Evolutionary conservation across 768 basidiomycete genomes (phyloP).

Genomic region (Mycena sanguinolenta): DNA sequence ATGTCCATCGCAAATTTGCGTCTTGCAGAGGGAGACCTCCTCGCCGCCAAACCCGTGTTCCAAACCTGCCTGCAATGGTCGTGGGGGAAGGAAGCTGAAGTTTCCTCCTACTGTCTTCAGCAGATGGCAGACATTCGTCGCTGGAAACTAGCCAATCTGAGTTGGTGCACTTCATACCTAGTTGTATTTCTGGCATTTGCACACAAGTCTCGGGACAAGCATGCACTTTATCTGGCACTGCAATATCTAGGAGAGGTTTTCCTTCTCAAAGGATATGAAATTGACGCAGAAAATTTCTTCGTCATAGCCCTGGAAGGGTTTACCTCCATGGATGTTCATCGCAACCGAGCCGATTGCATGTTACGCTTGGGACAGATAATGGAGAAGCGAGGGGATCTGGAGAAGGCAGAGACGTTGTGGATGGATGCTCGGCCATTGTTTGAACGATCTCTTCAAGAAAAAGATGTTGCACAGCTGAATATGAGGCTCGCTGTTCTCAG

Average conservation of each 20-base stretch:
- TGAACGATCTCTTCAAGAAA: not conserved
- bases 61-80: not conserved
- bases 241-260: not conserved
- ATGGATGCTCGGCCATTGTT: not conserved
- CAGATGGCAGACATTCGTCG: not conserved
- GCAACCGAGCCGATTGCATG: not conserved
- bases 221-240: not conserved
- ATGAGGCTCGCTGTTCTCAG: not conserved
- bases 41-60: not conserved
- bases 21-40: not conserved
- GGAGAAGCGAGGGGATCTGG: not conserved
- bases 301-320: not conserved
- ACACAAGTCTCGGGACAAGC: not conserved
- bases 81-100: not conserved
- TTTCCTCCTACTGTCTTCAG: not conserved
- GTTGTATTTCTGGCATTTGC: not conserved
- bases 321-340: constrained; percentile 3
- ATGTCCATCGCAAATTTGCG: not conserved
- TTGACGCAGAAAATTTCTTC: not conserved
- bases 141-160: not conserved
- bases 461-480: not conserved
- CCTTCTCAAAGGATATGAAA: not conserved
- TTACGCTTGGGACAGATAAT: not conserved
- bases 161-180: not conserved
- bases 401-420: not conserved